Percentiles rank a stretch among this genome's conserved stretches.
Evolutionary conservation across 768 basidiomycete species (phyloP).

Genomic region (Psilocybe tampanensis): DNA sequence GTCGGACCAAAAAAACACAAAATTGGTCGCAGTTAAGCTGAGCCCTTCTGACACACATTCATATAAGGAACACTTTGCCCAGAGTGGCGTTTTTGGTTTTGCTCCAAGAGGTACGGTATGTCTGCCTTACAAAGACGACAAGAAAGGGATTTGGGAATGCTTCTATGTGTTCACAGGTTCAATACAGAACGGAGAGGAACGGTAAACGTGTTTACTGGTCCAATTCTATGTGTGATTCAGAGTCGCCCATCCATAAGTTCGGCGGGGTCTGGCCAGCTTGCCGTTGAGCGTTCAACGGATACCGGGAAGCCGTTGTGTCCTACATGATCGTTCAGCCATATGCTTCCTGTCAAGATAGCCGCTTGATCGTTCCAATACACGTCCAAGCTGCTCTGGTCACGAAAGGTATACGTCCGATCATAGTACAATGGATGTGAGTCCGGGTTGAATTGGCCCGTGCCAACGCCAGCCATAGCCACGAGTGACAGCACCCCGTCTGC

Average conservation of each 20-base stretch:
- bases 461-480: too few species aligned
- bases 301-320: constrained; percentile 29
- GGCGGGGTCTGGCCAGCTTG: constrained; percentile 26
- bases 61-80: constrained; percentile 8
- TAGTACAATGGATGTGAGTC: constrained; percentile 16
- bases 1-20: constrained; percentile 17
- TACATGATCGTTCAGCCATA: background rate
- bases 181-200: constrained; percentile 9
- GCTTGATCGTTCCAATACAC: constrained; percentile 40
- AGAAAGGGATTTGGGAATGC: background rate
- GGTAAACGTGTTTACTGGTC: constrained; percentile 14
- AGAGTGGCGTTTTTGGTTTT: constrained; percentile 4
- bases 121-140: too few species aligned
- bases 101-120: too few species aligned
- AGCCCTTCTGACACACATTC: background rate
- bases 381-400: constrained; percentile 32
- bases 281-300: constrained; percentile 51
- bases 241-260: too few species aligned
- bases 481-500: constrained; percentile 23
- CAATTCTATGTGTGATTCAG: too few species aligned
- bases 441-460: constrained; percentile 6
- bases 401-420: constrained; percentile 26
- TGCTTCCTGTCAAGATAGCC: constrained; percentile 23
- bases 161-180: background rate
- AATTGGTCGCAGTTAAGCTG: constrained; percentile 6